Conservation (phyloP, 192 early-diverging fungal genomes). For the Coemansia sp. region DNA sequence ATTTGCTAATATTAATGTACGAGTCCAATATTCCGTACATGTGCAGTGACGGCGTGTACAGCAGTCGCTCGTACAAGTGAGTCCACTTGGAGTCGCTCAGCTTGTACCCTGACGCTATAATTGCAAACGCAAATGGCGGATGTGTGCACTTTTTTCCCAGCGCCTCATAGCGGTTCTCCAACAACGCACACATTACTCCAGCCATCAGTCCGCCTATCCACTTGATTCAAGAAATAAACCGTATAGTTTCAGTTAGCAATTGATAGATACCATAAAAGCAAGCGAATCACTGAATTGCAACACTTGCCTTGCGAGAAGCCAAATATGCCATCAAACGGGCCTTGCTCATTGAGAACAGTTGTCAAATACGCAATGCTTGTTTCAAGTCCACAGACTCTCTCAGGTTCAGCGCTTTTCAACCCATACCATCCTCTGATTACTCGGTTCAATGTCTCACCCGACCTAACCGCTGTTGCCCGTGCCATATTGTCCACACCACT, state of each 20-base stretch:
- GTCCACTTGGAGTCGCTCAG: conserved; percentile 34
- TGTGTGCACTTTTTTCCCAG: conserved; percentile 13
- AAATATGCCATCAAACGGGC: conserved; percentile 51
- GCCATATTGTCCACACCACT: conserved; percentile 43
- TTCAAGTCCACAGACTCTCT: conserved; percentile 29
- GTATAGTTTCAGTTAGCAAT: background rate
- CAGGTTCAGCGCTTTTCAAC: conserved; percentile 35
- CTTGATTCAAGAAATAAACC: background rate
- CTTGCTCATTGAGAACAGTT: conserved; percentile 27
- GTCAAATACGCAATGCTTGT: conserved; percentile 28
- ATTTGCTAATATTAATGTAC: conserved; percentile 36
- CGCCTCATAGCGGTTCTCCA: conserved; percentile 21
- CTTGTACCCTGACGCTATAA: conserved; percentile 48
- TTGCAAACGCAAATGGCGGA: conserved; percentile 32
- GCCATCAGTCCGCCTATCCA: conserved; percentile 46
- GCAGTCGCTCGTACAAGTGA: conserved; percentile 26
- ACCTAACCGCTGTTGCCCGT: conserved; percentile 13
- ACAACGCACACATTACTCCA: conserved; percentile 31
- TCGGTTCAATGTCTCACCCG: conserved; percentile 23
- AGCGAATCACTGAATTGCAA: background rate
- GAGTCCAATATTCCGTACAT: conserved; percentile 44
- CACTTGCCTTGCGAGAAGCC: conserved; percentile 49
- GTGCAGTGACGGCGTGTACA: conserved; percentile 47
- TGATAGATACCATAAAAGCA: background rate
- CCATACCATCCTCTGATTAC: conserved; percentile 37